Percentiles rank a stretch among this genome's conserved stretches.
Conservation (phyloP, 306 rosid species). For the Lathyrus tuberosus region DNA sequence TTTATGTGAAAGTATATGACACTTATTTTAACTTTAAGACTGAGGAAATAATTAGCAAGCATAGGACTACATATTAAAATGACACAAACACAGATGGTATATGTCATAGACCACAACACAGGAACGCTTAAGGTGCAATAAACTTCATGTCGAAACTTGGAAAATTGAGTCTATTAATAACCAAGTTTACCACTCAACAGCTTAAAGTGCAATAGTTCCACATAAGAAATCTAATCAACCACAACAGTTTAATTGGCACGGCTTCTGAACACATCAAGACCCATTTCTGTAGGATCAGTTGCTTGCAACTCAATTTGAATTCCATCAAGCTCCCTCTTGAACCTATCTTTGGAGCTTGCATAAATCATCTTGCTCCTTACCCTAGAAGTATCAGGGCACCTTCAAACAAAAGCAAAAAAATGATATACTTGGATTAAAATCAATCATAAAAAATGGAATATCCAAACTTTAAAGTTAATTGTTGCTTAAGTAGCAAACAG, state of each 20-base stretch:
- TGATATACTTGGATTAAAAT: not conserved
- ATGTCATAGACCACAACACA: conserved; percentile 57
- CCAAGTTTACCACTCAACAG: conserved; percentile 56
- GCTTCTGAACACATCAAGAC: conserved; percentile 74
- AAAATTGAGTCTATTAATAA: conserved; percentile 41
- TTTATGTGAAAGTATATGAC: too few species aligned
- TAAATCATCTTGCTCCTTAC: conserved; percentile 94
- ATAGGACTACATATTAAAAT: conserved; percentile 40
- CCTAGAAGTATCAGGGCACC: conserved; percentile 82
- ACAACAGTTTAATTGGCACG: conserved; percentile 56
- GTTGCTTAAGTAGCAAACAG: conserved; percentile 30
- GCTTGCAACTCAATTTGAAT: conserved; percentile 85
- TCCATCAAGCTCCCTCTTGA: conserved; percentile 94
- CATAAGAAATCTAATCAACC: conserved; percentile 33
- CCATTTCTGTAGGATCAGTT: conserved; percentile 87
- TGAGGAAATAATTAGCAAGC: conserved; percentile 46
- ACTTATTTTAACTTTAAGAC: too few species aligned
- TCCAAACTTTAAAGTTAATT: conserved; percentile 1
- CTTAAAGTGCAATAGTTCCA: conserved; percentile 36
- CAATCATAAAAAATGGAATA: not conserved
- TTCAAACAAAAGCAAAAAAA: conserved; percentile 44
- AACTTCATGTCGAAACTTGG: conserved; percentile 51
- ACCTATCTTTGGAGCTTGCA: conserved; percentile 91
- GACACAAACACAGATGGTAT: conserved; percentile 53
- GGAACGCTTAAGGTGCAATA: conserved; percentile 49